phyloP scores from a whole-genome alignment of 2,329 filamentous ascomycete genomes.

The Stachybotrys chlorohalonatus region DNA sequence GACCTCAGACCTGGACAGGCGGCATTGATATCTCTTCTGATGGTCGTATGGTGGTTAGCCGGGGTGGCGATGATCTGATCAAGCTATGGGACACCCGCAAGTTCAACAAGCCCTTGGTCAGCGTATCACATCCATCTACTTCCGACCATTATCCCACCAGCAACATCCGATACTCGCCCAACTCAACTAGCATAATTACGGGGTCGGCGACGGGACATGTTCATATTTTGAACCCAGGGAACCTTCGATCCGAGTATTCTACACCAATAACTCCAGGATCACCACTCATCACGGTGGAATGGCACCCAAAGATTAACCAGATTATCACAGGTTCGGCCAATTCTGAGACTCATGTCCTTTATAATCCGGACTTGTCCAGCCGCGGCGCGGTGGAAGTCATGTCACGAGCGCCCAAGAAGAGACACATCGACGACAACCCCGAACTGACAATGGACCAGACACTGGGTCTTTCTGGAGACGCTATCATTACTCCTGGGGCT shows the following conservation, averaged over 20 bases:
- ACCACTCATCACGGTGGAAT: slow-evolving; percentile 74
- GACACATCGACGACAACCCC: slow-evolving; percentile 90
- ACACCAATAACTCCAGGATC: slow-evolving; percentile 83
- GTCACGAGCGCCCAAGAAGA: slow-evolving; percentile 86
- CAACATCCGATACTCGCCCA: slow-evolving; percentile 85
- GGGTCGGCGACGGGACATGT: slow-evolving; percentile 80
- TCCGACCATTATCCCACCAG: slow-evolving; percentile 75
- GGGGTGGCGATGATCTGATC: slow-evolving; percentile 84
- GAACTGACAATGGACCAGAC: slow-evolving; percentile 77
- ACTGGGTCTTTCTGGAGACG: slow-evolving; percentile 73
- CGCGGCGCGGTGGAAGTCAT: slow-evolving; percentile 83
- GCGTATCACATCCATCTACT: slow-evolving; percentile 69
- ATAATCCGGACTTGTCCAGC: slow-evolving; percentile 73
- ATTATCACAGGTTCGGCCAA: slow-evolving; percentile 92
- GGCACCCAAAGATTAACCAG: slow-evolving; percentile 94
- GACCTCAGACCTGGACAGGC: slow-evolving; percentile 77
- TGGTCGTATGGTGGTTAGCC: slow-evolving; percentile 80
- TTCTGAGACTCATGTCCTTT: slow-evolving; percentile 80
- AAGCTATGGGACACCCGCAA: slow-evolving; percentile 97
- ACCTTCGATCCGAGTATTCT: slow-evolving; percentile 72
- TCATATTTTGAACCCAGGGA: slow-evolving; percentile 89
- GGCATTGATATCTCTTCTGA: slow-evolving; percentile 86
- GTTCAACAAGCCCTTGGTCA: slow-evolving; percentile 82
- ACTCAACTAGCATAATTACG: slow-evolving; percentile 75
- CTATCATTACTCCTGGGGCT: slow-evolving; percentile 60